Base-by-base conservation (phyloP, 345 rosid genomes). In the Anastatica hierochuntica region DNA sequence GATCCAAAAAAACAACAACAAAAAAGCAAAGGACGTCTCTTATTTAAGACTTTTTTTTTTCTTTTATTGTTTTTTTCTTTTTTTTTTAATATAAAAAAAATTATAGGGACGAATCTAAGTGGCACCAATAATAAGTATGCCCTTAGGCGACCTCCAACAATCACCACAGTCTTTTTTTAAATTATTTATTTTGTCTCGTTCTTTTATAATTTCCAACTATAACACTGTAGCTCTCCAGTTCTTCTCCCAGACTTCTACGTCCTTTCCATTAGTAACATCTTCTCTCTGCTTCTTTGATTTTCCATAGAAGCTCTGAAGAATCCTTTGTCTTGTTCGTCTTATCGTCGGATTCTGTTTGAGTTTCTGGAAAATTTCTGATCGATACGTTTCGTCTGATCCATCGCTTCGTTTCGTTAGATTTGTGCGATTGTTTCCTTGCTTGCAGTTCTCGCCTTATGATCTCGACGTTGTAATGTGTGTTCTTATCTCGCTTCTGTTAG, bases 251-350 rank as follows among this genome's bases (percentile, higher is more conserved):
- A 53, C 24, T 53, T 44, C 12, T 47, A 15, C 43, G 29, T 42
- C 11, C 6, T 42, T 17, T 13, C 53, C 60, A 40, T 47, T 40
- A 12, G 29, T 21, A 12, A 47, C n/a, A 39, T 20, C 35, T 61
- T 42, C 42, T 30, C 55, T 54, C 43, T 63, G 49, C 54, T 46
- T 46, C 55, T 49, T 54, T 63, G 36, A 54, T 63, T 63, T n/a
- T 49, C 11, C 9, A 29, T 55, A 12, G 43, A 63, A 55, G 2
- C 49, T 20, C 49, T 38, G 24, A 46, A 23, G 30, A 63, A 12
- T 56, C 39, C 27, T 14, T 52, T 14, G 47, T 47, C 7, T 27
- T 16, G 1, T 2, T 49, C 1, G 4, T 40, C 19, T 5, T 2
- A 16, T 23, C 53, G 2, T 27, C 56, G 0, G 41, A 19, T 45